Percentiles rank a stretch among this genome's conserved stretches.
Evolutionary conservation across 768 basidiomycete species (phyloP).

Genomic region (Trametes meyenii): DNA sequence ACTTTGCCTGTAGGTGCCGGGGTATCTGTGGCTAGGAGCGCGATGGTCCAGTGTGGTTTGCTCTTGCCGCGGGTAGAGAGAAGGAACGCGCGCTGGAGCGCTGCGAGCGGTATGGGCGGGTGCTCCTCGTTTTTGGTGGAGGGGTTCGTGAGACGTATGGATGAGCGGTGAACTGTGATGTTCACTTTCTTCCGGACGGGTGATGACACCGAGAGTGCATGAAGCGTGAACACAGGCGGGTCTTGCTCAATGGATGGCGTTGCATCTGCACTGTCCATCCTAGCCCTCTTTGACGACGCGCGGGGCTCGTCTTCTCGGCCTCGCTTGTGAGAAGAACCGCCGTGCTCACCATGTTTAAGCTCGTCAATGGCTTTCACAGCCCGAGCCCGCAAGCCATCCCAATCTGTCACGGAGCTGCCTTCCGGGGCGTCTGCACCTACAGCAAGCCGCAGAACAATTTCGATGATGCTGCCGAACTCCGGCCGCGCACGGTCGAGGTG

Average conservation of each 20-base stretch:
- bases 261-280: conserved; percentile 1
- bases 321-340: conserved; percentile 12
- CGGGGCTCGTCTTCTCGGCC: conserved; percentile 13
- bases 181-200: conserved; percentile 79
- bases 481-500: conserved; percentile 18
- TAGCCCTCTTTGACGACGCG: conserved; percentile 9
- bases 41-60: conserved; percentile 73
- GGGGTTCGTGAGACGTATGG: conserved; percentile 57
- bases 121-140: conserved; percentile 49
- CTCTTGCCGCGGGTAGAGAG: conserved; percentile 74
- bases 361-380: conserved; percentile 13
- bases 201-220: conserved; percentile 67
- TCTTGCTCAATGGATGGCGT: conserved; percentile 34
- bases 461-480: conserved; percentile 6
- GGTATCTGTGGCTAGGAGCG: conserved; percentile 60
- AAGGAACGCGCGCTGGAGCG: conserved; percentile 64
- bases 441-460: conserved; percentile 15
- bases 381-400: conserved; percentile 14
- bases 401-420: neutral
- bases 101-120: conserved; percentile 50
- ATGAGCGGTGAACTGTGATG: conserved; percentile 53
- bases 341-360: conserved; percentile 17
- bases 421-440: conserved; percentile 16
- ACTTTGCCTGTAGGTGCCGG: conserved; percentile 42
- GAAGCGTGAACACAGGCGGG: conserved; percentile 57